phyloP scores from a whole-genome alignment of 441 rosid species.

The Hura crepitans region DNA sequence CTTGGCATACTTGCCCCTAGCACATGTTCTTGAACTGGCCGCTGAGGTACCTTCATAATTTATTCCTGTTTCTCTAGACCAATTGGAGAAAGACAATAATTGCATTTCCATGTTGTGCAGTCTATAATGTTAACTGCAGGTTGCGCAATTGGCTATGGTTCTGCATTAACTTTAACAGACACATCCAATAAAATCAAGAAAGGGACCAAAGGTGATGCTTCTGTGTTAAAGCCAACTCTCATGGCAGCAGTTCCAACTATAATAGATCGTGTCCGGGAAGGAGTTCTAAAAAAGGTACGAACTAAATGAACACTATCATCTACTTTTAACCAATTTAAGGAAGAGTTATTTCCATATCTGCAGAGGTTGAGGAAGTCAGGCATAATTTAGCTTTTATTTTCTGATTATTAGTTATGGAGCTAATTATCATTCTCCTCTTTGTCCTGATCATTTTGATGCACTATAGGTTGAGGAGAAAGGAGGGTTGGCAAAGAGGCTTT shows the following conservation, averaged over 20 bases:
- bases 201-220: slow-evolving; percentile 93
- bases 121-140: slow-evolving; percentile 60
- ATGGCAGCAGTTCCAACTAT: slow-evolving; percentile 93
- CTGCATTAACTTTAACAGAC: slow-evolving; percentile 78
- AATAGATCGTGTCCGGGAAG: slow-evolving; percentile 80
- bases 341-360: background rate
- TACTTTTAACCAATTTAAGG: slow-evolving; percentile 3
- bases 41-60: slow-evolving; percentile 60
- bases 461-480: slow-evolving; percentile 78
- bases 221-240: slow-evolving; percentile 70
- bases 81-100: slow-evolving; percentile 10
- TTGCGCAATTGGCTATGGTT: slow-evolving; percentile 81
- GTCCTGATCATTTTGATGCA: slow-evolving; percentile 13
- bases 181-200: slow-evolving; percentile 73
- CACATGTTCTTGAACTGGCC: slow-evolving; percentile 91
- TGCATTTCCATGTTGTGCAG: slow-evolving; percentile 43
- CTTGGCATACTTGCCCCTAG: slow-evolving; percentile 87
- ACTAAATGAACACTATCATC: background rate
- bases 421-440: slow-evolving; percentile 10
- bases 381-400: slow-evolving; percentile 4
- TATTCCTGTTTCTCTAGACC: slow-evolving; percentile 16
- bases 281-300: slow-evolving; percentile 71
- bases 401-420: slow-evolving; percentile 1
- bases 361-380: slow-evolving; percentile 10
- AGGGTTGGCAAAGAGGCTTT: slow-evolving; percentile 61